Conservation (phyloP, 2,329 filamentous ascomycete genomes). For the Corinectria fuckeliana region DNA sequence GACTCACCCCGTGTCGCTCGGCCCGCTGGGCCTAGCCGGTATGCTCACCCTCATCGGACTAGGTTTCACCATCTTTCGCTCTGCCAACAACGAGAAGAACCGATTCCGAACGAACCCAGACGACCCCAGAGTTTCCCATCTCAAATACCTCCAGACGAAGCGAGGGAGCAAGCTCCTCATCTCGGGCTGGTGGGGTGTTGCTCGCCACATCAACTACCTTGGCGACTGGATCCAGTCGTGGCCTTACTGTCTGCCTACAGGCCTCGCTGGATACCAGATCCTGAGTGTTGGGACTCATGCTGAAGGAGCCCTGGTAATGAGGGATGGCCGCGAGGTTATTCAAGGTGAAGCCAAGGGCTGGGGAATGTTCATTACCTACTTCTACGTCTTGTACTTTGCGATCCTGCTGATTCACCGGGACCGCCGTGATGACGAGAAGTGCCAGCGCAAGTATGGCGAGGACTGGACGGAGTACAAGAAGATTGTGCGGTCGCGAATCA, state of each 20-base stretch:
- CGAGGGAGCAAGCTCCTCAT: constrained; percentile 81
- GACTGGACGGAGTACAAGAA: constrained; percentile 92
- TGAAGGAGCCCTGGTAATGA: constrained; percentile 61
- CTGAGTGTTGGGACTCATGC: constrained; percentile 59
- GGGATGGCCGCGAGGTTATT: constrained; percentile 69
- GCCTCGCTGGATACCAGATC: constrained; percentile 81
- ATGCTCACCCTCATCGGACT: constrained; percentile 71
- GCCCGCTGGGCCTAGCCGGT: constrained; percentile 66
- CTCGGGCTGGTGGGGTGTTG: constrained; percentile 91
- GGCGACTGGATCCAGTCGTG: constrained; percentile 95
- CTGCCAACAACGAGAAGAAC: constrained; percentile 96
- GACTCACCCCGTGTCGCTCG: constrained; percentile 81
- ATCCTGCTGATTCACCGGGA: constrained; percentile 87
- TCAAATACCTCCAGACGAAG: constrained; percentile 86
- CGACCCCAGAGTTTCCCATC: constrained; percentile 78
- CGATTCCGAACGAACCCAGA: constrained; percentile 86
- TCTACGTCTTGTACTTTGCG: constrained; percentile 92
- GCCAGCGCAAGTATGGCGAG: constrained; percentile 85
- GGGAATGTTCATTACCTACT: constrained; percentile 90
- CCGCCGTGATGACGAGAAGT: constrained; percentile 88
- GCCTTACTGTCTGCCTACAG: constrained; percentile 88
- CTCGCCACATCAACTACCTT: constrained; percentile 94
- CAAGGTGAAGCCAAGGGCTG: constrained; percentile 79
- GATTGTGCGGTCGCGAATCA: constrained; percentile 79
- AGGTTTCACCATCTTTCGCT: constrained; percentile 92